Evolutionary conservation across 306 rosid genomes (phyloP).

Genomic region (Cicer arietinum): DNA sequence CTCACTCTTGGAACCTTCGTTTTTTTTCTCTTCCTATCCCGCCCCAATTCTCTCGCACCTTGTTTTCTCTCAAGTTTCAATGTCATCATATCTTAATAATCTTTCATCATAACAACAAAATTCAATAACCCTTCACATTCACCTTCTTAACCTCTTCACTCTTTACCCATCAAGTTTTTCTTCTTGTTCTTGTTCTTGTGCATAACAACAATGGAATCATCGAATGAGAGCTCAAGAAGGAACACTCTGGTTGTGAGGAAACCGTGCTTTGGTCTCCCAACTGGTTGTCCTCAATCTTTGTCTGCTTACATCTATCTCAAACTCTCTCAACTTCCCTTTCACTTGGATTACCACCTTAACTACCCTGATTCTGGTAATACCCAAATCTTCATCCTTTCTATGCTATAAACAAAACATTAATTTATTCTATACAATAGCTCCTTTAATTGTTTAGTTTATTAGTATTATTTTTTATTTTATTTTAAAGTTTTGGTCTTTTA

Average conservation of each 20-base stretch:
- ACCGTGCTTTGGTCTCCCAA: conserved; percentile 87
- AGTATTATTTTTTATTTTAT: neutral
- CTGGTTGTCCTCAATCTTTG: conserved; percentile 80
- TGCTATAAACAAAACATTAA: neutral
- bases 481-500: conserved; percentile 35
- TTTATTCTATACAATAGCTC: conserved; percentile 3
- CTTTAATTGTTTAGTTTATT: neutral
- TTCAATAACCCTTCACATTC: too few species aligned
- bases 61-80: too few species aligned
- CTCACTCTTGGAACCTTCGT: too few species aligned
- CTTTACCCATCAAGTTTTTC: neutral
- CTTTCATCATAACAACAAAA: too few species aligned
- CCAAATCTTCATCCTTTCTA: conserved; percentile 13
- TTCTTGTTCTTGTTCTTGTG: conserved; percentile 8
- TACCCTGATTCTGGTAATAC: conserved; percentile 83
- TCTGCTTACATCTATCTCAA: conserved; percentile 75
- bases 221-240: conserved; percentile 43
- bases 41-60: too few species aligned
- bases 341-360: conserved; percentile 69
- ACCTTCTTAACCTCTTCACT: neutral
- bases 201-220: conserved; percentile 39
- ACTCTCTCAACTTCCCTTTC: conserved; percentile 71
- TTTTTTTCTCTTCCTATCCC: too few species aligned
- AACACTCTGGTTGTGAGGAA: conserved; percentile 77
- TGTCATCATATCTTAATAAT: too few species aligned